These are phyloP conservation scores for Candida argentea DNA, from an alignment of 805 yeast genomes.

Conservation along the genomic window DNA sequence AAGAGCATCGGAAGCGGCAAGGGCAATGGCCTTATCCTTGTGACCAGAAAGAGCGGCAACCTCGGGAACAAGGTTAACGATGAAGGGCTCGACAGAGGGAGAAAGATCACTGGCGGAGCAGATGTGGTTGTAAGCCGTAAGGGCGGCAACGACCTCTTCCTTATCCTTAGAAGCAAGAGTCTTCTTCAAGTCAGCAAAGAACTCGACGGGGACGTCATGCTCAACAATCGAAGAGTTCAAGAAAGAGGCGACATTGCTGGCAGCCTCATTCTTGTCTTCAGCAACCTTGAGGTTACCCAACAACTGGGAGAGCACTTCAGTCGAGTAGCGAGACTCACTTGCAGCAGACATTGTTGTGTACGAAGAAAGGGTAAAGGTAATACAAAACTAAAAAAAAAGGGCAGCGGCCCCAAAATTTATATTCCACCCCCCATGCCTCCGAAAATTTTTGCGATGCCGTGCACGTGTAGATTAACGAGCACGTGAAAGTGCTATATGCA, in stretches of 20 bases:
- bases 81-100: constrained; percentile 93
- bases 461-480: no score
- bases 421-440: no score
- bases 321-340: constrained; percentile 52
- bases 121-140: constrained; percentile 77
- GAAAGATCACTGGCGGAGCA: constrained; percentile 69
- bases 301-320: constrained; percentile 85
- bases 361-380: neutral
- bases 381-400: neutral
- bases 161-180: constrained; percentile 69
- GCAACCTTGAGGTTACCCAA: constrained; percentile 90
- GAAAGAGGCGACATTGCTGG: constrained; percentile 83
- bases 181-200: constrained; percentile 68
- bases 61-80: constrained; percentile 64
- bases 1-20: constrained; percentile 67
- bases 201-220: constrained; percentile 91
- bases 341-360: constrained; percentile 39
- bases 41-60: constrained; percentile 82
- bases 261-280: constrained; percentile 78
- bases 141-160: constrained; percentile 59
- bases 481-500: no score
- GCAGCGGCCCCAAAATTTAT: no score
- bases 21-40: constrained; percentile 70
- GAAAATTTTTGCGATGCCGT: no score
- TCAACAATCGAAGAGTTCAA: constrained; percentile 95